Evolutionary conservation across 805 yeast species (phyloP).

Genomic region (Hanseniaspora clermontiae): DNA sequence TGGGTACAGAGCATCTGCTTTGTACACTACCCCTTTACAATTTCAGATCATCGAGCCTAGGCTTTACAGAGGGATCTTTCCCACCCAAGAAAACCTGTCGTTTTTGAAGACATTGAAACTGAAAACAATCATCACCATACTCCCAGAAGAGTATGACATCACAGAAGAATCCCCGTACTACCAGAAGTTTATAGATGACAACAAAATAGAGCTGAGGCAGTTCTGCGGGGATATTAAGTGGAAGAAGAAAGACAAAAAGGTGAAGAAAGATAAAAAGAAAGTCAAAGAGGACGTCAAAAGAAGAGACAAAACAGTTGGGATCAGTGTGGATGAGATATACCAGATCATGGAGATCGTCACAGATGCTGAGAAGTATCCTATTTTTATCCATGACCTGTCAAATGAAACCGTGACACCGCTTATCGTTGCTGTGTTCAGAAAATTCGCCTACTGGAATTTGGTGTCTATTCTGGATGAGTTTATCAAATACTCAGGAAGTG

Average conservation of each 20-base stretch:
- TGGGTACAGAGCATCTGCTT: not conserved
- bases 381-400: conserved; percentile 74
- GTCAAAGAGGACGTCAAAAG: conserved; percentile 44
- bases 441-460: conserved; percentile 75
- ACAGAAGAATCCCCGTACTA: conserved; percentile 38
- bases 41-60: conserved; percentile 59
- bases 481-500: conserved; percentile 58
- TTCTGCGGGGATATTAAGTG: conserved; percentile 45
- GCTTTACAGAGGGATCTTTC: conserved; percentile 76
- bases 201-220: conserved; percentile 54
- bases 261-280: conserved; percentile 6
- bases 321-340: conserved; percentile 50
- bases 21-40: conserved; percentile 58
- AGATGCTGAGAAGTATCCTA: conserved; percentile 49
- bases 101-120: conserved; percentile 55
- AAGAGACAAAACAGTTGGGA: conserved; percentile 72
- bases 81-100: conserved; percentile 58
- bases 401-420: conserved; percentile 82
- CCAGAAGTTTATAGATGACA: conserved; percentile 38
- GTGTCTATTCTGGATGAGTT: conserved; percentile 82
- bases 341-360: conserved; percentile 50
- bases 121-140: conserved; percentile 61
- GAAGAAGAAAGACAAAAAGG: conserved; percentile 16
- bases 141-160: conserved; percentile 57
- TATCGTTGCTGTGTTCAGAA: conserved; percentile 74